These are phyloP conservation scores for Leptodontidium sp. DNA, from an alignment of 2,329 filamentous ascomycete species.

Conservation along the genomic window DNA sequence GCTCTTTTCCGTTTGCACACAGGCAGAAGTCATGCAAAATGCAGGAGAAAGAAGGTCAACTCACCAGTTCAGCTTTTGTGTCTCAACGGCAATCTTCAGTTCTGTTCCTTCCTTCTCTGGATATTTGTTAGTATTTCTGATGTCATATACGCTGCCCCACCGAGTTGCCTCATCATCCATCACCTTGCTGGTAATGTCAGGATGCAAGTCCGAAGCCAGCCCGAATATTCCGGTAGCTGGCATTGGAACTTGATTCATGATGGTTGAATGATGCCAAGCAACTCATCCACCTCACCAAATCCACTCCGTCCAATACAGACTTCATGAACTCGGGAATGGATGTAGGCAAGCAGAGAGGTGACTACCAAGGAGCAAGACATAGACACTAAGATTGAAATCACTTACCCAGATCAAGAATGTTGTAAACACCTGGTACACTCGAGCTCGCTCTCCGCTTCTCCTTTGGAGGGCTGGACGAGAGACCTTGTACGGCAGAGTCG, in stretches of 20 bases:
- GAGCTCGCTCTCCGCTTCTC: constrained; percentile 78
- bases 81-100: constrained; percentile 79
- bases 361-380: not conserved
- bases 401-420: constrained; percentile 87
- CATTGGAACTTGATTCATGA: not conserved
- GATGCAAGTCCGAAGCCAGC: not conserved
- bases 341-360: no score
- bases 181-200: not conserved
- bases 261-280: not conserved
- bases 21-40: not conserved
- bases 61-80: constrained; percentile 87
- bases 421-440: constrained; percentile 75
- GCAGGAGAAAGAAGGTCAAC: not conserved
- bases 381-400: constrained; percentile 29
- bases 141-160: not conserved
- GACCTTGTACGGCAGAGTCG: constrained; percentile 88
- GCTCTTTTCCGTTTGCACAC: not conserved
- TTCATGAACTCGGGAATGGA: not conserved
- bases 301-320: not conserved
- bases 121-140: constrained; percentile 7
- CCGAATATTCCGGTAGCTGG: not conserved
- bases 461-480: constrained; percentile 72
- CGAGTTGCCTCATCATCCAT: constrained; percentile 6
- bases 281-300: not conserved
- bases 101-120: constrained; percentile 77